Evolutionary conservation across 2,329 filamentous ascomycete species (phyloP), one percentile per base, ranked within the genome.

Genomic region (Diaporthe caulivora): DNA sequence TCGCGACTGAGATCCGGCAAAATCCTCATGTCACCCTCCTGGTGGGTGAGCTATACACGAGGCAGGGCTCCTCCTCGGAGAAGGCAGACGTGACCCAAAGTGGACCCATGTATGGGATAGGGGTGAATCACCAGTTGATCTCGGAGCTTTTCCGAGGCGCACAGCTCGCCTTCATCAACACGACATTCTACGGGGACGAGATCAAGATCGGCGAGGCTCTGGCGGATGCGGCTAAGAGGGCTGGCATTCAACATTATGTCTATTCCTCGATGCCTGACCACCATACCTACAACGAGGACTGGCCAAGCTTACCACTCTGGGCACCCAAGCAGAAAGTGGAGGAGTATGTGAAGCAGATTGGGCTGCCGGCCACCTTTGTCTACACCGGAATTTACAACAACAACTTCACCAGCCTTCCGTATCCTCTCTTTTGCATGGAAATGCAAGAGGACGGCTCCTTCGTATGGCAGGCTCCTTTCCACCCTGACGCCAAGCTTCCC

Each of bases 331-430:
- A 97, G 83, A 92, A 94, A 65, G 93, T 98, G 54, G 97, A 98
- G 83, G 93, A 97, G 71, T 97, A 98, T 82, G 90, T 98, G 68
- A 91, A 94, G 73, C 90, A 95, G 80, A 90, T 98, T 53, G 92
- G 92, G 13, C 87, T 98, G 15, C 94, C 94, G 0, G 92, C 95
- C 1, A 98, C 96, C 0, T 98, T 98, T 82, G 92, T 98, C 77
- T 98, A 98, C 83, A 95, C 95, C 13, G 97, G 96, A 74, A 98
- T 98, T 79, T 99, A 98, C 87, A 98, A 98, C 87, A 98, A 98
- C 84, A 98, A 99, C 82, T 99, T 98, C 84, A 98, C 96, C 40
- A 97, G 94, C 60, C 88, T 98, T 42, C 92, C 91, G 1, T 98
- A 98, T 80, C 97, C 97, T 1, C 88, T 98, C 5, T 98, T 98